Percentiles rank a stretch among this genome's conserved stretches.
phyloP scores from a whole-genome alignment of 2,329 filamentous ascomycete species.

The Clarireedia paspali region DNA sequence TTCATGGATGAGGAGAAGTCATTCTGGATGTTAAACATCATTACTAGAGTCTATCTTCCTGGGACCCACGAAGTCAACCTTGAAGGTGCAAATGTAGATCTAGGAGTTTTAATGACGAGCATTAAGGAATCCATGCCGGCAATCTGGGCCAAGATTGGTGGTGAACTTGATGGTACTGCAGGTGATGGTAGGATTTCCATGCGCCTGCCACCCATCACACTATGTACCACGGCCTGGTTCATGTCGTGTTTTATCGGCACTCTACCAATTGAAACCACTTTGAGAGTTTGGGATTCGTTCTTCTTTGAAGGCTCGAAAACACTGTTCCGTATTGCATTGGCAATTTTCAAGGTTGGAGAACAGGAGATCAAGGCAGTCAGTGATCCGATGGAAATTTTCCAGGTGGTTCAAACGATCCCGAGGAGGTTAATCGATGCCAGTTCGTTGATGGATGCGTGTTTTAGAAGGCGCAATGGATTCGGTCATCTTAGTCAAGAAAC shows the following conservation, averaged over 20 bases:
- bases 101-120: constrained; percentile 85
- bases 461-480: constrained; percentile 72
- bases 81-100: constrained; percentile 86
- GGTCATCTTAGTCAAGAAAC: constrained; percentile 73
- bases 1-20: constrained; percentile 87
- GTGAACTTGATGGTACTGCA: constrained; percentile 51
- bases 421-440: constrained; percentile 77
- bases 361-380: constrained; percentile 67
- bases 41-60: constrained; percentile 80
- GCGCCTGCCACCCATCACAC: constrained; percentile 77
- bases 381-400: constrained; percentile 93
- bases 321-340: constrained; percentile 82
- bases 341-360: constrained; percentile 87
- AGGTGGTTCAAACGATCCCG: constrained; percentile 83
- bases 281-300: constrained; percentile 91
- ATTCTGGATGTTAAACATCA: constrained; percentile 89
- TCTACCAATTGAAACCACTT: constrained; percentile 80
- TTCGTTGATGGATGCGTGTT: constrained; percentile 72
- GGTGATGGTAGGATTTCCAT: constrained; percentile 29
- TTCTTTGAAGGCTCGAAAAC: constrained; percentile 95
- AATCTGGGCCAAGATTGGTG: constrained; percentile 83
- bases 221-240: constrained; percentile 94
- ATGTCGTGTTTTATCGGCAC: constrained; percentile 96
- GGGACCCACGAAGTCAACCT: constrained; percentile 87
- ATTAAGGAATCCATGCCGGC: constrained; percentile 74